A percentile compares a stretch with the other conserved stretches of the same genome.
These are phyloP conservation scores for Cystoisospora suis DNA, from an alignment of 169 alveolate genomes.

Conservation along the genomic window DNA sequence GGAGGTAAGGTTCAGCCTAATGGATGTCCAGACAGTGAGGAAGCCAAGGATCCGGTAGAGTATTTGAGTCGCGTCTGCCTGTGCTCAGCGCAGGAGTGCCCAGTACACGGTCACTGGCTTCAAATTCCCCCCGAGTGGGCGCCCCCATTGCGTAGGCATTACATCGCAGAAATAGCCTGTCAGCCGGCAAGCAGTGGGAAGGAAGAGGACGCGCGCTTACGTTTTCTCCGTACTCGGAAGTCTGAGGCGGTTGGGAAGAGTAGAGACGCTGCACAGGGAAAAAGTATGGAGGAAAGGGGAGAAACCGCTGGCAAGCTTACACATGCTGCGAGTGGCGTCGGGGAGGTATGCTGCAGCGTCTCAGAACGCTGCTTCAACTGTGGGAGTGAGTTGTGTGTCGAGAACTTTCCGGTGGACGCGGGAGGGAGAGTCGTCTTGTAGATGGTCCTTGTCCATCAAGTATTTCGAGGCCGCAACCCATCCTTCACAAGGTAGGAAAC, in stretches of 20 bases:
- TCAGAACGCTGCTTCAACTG: constrained; percentile 23
- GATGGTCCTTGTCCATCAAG: too few species aligned
- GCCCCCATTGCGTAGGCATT: too few species aligned
- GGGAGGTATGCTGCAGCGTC: neutral
- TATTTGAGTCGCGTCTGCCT: constrained; percentile 3
- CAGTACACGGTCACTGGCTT: neutral
- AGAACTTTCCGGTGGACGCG: neutral
- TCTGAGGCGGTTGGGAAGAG: neutral
- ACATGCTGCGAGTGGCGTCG: neutral
- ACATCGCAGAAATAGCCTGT: too few species aligned
- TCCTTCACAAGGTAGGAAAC: too few species aligned
- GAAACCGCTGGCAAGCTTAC: neutral
- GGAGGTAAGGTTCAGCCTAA: too few species aligned
- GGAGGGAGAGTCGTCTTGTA: too few species aligned
- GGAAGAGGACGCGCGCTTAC: too few species aligned
- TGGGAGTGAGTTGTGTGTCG: neutral
- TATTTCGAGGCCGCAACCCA: too few species aligned
- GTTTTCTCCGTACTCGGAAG: too few species aligned
- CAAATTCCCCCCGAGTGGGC: constrained; percentile 11
- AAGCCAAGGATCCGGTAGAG: neutral
- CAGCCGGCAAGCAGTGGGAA: too few species aligned
- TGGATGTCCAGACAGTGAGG: neutral
- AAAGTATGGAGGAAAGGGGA: too few species aligned
- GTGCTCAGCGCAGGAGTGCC: constrained; percentile 20
- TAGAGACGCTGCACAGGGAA: neutral